Conservation (phyloP, 345 rosid species). For the Euphorbia peplus region DNA sequence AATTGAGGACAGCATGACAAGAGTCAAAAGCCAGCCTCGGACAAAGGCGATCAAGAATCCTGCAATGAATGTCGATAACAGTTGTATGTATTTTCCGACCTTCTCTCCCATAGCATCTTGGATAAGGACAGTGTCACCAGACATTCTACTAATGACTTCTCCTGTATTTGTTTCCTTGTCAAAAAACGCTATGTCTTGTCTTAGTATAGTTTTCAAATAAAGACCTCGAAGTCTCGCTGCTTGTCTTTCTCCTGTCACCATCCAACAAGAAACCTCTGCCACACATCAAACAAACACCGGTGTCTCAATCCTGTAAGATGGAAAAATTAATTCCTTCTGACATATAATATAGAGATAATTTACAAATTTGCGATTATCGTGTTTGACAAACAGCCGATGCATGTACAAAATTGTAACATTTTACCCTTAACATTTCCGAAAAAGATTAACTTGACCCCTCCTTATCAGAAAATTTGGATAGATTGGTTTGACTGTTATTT, state of each 20-base stretch:
- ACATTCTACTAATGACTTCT: constrained; percentile 90
- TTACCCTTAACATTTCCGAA: no score
- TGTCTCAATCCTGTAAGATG: background rate
- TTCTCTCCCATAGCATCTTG: constrained; percentile 98
- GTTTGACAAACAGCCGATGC: no score
- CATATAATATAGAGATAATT: no score
- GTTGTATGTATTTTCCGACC: constrained; percentile 85
- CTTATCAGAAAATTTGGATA: no score
- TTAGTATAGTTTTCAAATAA: constrained; percentile 68
- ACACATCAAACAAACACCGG: constrained; percentile 11
- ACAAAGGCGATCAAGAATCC: constrained; percentile 68
- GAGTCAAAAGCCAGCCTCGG: constrained; percentile 75
- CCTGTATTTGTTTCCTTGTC: constrained; percentile 77
- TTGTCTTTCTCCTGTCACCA: constrained; percentile 87
- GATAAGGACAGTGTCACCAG: constrained; percentile 88
- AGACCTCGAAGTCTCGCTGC: constrained; percentile 64
- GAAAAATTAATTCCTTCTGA: background rate
- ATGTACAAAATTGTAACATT: no score
- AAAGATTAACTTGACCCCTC: no score
- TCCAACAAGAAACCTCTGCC: constrained; percentile 83
- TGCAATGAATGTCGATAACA: constrained; percentile 59
- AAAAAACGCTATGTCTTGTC: constrained; percentile 82
- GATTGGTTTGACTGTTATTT: no score
- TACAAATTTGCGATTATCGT: no score
- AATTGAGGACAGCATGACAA: constrained; percentile 60